These are phyloP conservation scores for Fusarium concolor DNA, from an alignment of 2,329 filamentous ascomycete species.

Conservation along the genomic window DNA sequence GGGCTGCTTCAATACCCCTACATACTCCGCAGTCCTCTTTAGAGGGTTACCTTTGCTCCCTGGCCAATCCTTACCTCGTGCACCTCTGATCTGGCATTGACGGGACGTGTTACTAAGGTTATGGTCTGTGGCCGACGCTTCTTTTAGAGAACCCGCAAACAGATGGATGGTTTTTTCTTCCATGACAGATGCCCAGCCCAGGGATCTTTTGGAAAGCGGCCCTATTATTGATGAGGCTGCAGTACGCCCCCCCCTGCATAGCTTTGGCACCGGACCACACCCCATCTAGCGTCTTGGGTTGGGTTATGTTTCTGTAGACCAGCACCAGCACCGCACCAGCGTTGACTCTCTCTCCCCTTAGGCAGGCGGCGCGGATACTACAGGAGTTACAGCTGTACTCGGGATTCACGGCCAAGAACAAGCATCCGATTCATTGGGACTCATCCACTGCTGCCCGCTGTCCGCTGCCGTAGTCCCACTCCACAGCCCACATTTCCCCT, in stretches of 20 bases:
- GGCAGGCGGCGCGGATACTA: conserved; percentile 7
- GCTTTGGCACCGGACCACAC: conserved; percentile 38
- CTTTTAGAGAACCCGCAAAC: conserved; percentile 18
- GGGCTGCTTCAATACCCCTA: conserved; percentile 20
- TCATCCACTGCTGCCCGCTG: conserved; percentile 36
- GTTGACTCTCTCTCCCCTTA: neutral
- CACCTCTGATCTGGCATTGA: conserved; percentile 21
- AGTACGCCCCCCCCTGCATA: conserved; percentile 29
- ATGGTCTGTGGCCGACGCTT: conserved; percentile 28
- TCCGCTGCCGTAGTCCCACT: conserved; percentile 43
- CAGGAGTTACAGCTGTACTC: conserved; percentile 27
- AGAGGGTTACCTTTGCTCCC: conserved; percentile 1
- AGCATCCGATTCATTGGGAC: conserved; percentile 38
- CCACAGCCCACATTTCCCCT: conserved; percentile 38
- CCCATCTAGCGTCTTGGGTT: conserved; percentile 38
- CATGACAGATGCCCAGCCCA: conserved; percentile 40
- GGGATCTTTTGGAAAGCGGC: conserved; percentile 41
- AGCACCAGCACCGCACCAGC: conserved; percentile 29
- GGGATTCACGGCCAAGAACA: conserved; percentile 39
- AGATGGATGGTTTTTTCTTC: conserved; percentile 12
- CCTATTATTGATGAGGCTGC: conserved; percentile 39
- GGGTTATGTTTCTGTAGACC: conserved; percentile 28
- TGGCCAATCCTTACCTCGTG: conserved; percentile 17
- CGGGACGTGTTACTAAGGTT: conserved; percentile 22
- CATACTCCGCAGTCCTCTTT: conserved; percentile 17